These are phyloP conservation scores for Delonix regia DNA, from an alignment of 306 rosid species.

Conservation along the genomic window DNA sequence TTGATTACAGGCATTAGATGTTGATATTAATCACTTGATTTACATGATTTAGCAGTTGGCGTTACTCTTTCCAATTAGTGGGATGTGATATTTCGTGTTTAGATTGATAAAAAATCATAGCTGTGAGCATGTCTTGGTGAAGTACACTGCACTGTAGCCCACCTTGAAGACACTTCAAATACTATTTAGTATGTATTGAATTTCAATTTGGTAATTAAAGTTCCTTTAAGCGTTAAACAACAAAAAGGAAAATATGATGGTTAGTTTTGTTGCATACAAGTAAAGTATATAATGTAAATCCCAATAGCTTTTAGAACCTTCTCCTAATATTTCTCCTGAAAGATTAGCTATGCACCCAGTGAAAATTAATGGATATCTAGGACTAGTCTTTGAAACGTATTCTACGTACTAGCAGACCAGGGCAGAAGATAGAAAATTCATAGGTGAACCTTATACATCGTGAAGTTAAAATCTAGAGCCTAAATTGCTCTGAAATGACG, in stretches of 20 bases:
- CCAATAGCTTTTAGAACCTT: not conserved
- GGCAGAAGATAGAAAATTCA: not conserved
- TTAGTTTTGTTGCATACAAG: not conserved
- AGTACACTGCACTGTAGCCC: not conserved
- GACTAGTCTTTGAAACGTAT: not conserved
- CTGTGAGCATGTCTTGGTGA: not conserved
- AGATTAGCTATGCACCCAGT: not conserved
- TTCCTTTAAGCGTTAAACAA: not conserved
- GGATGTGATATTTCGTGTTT: not conserved
- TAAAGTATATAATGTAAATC: not conserved
- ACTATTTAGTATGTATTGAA: not conserved
- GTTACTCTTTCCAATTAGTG: not conserved
- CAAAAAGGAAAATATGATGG: not conserved
- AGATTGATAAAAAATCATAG: not conserved
- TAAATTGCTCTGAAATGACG: not conserved
- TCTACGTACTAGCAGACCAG: not conserved
- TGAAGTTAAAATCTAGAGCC: not conserved
- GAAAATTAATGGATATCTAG: not conserved
- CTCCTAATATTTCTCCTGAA: not conserved
- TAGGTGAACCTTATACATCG: not conserved
- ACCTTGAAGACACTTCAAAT: not conserved
- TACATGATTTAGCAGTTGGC: not conserved
- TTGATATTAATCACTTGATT: not conserved
- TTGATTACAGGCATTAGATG: not conserved
- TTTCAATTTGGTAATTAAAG: not conserved